Evolutionary conservation across 2,329 filamentous ascomycete genomes (phyloP), one percentile per base, ranked within the genome.

Genomic region (Paecilomyces variotii): DNA sequence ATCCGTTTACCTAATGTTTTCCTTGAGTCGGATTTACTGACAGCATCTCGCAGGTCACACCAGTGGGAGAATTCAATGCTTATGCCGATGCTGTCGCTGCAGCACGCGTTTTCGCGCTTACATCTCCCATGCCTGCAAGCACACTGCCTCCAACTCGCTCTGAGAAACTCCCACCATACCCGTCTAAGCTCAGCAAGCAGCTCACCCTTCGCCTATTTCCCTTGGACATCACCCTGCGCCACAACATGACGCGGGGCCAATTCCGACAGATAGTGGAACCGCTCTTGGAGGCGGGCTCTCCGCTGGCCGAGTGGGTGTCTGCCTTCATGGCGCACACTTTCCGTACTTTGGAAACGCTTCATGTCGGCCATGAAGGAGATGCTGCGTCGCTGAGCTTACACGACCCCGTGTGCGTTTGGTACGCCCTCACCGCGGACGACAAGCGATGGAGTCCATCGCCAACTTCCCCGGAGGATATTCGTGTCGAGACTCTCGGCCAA

Each of bases 51-150:
- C 27, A 75, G 73, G 82, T 87, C 64, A 87, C 84, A 0, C 93
- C 94, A 1, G 84, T 88, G 11, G 91, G 90, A 62, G 94, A 99
- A 73, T 99, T 99, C 83, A 99, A 99, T 79, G 89, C 88, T 59
- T 96, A 91, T 69, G 92, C 94, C 59, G 95, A 99, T 72, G 81
- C 89, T 24, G 82, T 90, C 49, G 89, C 90, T 28, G 84, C 89
- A 0, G 89, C 90, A 10, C 82, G 89, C 12, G 83, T 94, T 19
- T 92, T 87, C 68, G 88, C 90, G 5, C 78, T 94, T 62, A 91
- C 89, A 0, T 91, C 88, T 1, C 83, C 81, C 4, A 85, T 78
- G 34, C 94, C 94, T 0, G 75, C 81, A 11, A 88, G 87, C 2
- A 97, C 91, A 3, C 89, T 97, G 82, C 91, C 94, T 0, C 85